Evolutionary conservation across 2,329 filamentous ascomycete species (phyloP), one percentile per base, ranked within the genome.

Genomic region (Penicillium sp.): DNA sequence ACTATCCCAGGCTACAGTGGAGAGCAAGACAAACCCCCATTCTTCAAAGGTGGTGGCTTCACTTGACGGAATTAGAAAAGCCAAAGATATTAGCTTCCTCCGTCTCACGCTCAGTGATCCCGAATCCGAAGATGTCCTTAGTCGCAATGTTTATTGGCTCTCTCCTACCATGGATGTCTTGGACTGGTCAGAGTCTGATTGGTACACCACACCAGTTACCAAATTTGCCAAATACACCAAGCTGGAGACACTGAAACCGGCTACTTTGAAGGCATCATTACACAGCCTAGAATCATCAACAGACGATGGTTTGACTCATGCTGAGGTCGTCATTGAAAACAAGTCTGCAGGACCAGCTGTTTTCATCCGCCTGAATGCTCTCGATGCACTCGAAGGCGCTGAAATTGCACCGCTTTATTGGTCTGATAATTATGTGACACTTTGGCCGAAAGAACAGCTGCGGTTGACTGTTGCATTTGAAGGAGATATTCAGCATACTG

Each of bases 361-460:
- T 44, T 87, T 87, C 57, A 60, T 87, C 9, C 72, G 78, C 2
- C 51, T 86, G 31, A 77, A 77, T 44, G 65, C 85, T 1, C 72
- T 84, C 0, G 75, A 83, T 56, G 57, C 51, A 3, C 55, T 66
- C 0, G 58, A 55, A 0, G 76, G 76, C 0, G 60, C 70, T 0
- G 81, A 84, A 48, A 72, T 85, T 0, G 59, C 77, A 5, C 81
- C 83, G 0, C 76, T 83, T 1, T 72, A 73, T 21, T 87, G 84
- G 83, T 80, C 79, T 1, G 84, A 86, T 58, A 87, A 87, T 56
- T 87, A 86, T 57, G 72, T 87, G 13, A 86, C 83, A 1, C 67
- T 87, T 10, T 85, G 80, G 76, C 82, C 84, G 0, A 68, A 72
- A 1, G 84, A 87, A 71, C 78, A 70, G 50, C 42, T 84, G 6